Evolutionary conservation across 495 filamentous ascomycete species (phyloP).

Genomic region (Saxophila tyrrhenica): DNA sequence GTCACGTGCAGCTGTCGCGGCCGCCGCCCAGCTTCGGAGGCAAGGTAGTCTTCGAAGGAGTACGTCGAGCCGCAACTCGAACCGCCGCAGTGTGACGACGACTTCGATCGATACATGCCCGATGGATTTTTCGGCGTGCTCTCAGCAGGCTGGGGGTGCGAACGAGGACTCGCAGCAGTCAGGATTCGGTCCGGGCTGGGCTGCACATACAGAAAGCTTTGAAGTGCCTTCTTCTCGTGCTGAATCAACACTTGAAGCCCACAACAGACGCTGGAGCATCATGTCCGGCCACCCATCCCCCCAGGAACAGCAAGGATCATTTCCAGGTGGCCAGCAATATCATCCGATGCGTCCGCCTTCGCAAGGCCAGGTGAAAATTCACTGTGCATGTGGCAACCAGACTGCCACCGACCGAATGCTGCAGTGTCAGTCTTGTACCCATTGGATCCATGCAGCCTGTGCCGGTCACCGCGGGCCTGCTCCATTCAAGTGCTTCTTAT

Average conservation of each 20-base stretch:
- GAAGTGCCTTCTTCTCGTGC: not conserved
- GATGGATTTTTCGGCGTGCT: slow-evolving; percentile 7
- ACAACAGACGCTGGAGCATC: slow-evolving; percentile 32
- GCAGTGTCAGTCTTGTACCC: slow-evolving; percentile 79
- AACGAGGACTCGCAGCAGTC: not conserved
- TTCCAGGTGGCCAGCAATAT: slow-evolving; percentile 42
- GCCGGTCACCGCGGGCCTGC: slow-evolving; percentile 41
- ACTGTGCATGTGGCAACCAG: slow-evolving; percentile 61
- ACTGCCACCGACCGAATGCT: slow-evolving; percentile 64
- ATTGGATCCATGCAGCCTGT: slow-evolving; percentile 75
- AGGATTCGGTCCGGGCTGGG: not conserved
- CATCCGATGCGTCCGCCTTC: slow-evolving; percentile 49
- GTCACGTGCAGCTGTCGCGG: slow-evolving; percentile 14
- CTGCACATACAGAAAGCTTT: not conserved
- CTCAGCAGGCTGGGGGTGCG: not conserved
- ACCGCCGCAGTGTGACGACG: not conserved
- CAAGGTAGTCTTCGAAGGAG: slow-evolving; percentile 7
- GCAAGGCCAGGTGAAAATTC: slow-evolving; percentile 44
- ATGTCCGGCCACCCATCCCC: slow-evolving; percentile 41
- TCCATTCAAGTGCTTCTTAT: slow-evolving; percentile 15
- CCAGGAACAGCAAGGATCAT: slow-evolving; percentile 29
- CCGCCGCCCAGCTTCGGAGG: slow-evolving; percentile 12
- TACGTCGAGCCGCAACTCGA: slow-evolving; percentile 1
- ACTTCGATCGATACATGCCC: slow-evolving; percentile 13
- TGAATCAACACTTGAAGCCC: slow-evolving; percentile 22